These are phyloP conservation scores for Oropetium thomaeum DNA, from an alignment of 176 grass and related monocot species.

Conservation along the genomic window DNA sequence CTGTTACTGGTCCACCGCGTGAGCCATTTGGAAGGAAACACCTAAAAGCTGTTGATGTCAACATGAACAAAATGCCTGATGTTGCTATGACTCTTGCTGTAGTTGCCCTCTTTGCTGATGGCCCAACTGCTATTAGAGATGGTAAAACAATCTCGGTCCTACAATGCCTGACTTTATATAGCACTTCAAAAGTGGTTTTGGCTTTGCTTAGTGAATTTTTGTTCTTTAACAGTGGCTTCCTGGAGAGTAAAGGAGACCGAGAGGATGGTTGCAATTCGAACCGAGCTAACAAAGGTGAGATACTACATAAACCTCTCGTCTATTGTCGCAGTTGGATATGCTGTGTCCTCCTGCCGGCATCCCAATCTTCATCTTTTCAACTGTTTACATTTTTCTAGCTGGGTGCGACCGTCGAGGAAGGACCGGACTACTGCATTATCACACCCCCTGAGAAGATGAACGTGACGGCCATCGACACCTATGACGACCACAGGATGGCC, in stretches of 20 bases:
- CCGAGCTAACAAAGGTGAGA: conserved; percentile 84
- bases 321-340: not conserved
- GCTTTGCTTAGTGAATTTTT: not conserved
- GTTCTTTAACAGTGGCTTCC: conserved; percentile 69
- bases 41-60: conserved; percentile 85
- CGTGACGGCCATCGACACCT: conserved; percentile 73
- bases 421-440: conserved; percentile 91
- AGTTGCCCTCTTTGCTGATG: conserved; percentile 92
- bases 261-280: conserved; percentile 86
- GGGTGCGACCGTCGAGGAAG: conserved; percentile 92
- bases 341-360: not conserved
- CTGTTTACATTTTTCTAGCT: conserved; percentile 37
- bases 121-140: conserved; percentile 96
- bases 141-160: conserved; percentile 42
- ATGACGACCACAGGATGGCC: conserved; percentile 95
- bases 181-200: not conserved
- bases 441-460: conserved; percentile 89
- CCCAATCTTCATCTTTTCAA: not conserved
- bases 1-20: conserved; percentile 78
- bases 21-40: conserved; percentile 67
- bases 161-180: not conserved
- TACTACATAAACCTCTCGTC: not conserved
- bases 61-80: conserved; percentile 99
- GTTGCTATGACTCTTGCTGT: conserved; percentile 97
- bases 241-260: conserved; percentile 99